Evolutionary conservation across 2,329 filamentous ascomycete species (phyloP).

Genomic region (Raffaelea albimanens): DNA sequence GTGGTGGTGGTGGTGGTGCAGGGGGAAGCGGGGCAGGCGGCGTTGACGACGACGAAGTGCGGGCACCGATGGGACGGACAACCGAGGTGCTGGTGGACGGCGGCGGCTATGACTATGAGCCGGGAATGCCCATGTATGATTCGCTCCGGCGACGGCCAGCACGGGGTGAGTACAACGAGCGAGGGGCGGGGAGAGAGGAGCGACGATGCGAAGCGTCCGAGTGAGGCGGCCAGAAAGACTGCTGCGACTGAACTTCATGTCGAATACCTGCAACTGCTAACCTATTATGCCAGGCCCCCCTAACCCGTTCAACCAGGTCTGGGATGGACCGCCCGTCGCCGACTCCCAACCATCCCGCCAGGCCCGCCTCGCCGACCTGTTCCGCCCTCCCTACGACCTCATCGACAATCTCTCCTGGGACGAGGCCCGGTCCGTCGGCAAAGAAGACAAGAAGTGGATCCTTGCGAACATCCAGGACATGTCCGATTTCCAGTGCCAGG

Average conservation of each 20-base stretch:
- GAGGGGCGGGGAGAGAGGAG: background rate
- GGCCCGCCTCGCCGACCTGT: constrained; percentile 74
- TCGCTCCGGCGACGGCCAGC: constrained; percentile 45
- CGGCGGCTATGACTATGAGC: constrained; percentile 38
- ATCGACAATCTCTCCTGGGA: constrained; percentile 79
- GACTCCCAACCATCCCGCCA: constrained; percentile 11
- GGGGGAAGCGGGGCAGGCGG: too few relatives aligned
- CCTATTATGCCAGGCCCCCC: background rate
- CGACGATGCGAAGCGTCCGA: background rate
- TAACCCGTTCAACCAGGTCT: constrained; percentile 31
- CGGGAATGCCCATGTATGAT: constrained; percentile 39
- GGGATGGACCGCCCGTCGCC: constrained; percentile 19
- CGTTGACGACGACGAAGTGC: constrained; percentile 48
- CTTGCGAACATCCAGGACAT: constrained; percentile 92
- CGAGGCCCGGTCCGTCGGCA: constrained; percentile 73
- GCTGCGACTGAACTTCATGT: too few relatives aligned
- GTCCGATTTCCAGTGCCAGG: constrained; percentile 88
- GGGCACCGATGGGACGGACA: constrained; percentile 83
- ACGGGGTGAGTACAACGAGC: constrained; percentile 11
- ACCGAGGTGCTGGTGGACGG: constrained; percentile 81
- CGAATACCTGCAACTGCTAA: too few relatives aligned
- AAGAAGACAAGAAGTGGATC: constrained; percentile 86
- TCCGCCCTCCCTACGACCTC: constrained; percentile 83
- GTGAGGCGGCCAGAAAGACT: too few relatives aligned
- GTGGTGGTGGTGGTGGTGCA: too few relatives aligned